A percentile compares a stretch with the other conserved stretches of the same genome.
Evolutionary conservation across 495 filamentous ascomycete species (phyloP).

Genomic region (Hypoxylon lienhwacheense): DNA sequence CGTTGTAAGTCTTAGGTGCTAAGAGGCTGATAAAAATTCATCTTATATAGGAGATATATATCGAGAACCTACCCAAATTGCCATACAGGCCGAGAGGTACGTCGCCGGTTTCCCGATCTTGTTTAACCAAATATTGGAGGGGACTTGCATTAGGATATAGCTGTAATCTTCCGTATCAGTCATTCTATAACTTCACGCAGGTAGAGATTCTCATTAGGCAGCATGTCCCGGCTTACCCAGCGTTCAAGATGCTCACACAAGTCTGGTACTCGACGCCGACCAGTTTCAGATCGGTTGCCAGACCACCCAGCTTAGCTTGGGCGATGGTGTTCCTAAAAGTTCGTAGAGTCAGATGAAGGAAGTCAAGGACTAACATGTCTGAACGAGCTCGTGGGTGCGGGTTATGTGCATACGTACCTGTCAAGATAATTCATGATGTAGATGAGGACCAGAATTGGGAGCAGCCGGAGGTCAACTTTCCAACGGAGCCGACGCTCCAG

Average conservation of each 20-base stretch:
- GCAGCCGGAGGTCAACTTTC: no score
- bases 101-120: slow-evolving; percentile 43
- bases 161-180: neutral
- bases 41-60: no score
- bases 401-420: no score
- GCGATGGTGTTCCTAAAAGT: slow-evolving; percentile 53
- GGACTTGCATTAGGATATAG: slow-evolving; percentile 42
- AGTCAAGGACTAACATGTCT: no score
- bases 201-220: neutral
- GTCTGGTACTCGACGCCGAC: slow-evolving; percentile 53
- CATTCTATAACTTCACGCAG: neutral
- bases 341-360: no score
- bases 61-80: slow-evolving; percentile 55
- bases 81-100: slow-evolving; percentile 39
- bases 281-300: slow-evolving; percentile 53
- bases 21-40: no score
- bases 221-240: neutral
- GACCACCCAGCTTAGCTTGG: slow-evolving; percentile 47
- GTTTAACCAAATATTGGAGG: slow-evolving; percentile 47
- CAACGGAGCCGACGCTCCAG: no score
- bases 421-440: no score
- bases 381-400: no score
- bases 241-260: slow-evolving; percentile 44
- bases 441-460: no score
- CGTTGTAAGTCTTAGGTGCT: no score